Percentiles rank a stretch among this genome's conserved stretches.
Conservation (phyloP, 2,329 filamentous ascomycete species). For the Colletotrichum tabaci region DNA sequence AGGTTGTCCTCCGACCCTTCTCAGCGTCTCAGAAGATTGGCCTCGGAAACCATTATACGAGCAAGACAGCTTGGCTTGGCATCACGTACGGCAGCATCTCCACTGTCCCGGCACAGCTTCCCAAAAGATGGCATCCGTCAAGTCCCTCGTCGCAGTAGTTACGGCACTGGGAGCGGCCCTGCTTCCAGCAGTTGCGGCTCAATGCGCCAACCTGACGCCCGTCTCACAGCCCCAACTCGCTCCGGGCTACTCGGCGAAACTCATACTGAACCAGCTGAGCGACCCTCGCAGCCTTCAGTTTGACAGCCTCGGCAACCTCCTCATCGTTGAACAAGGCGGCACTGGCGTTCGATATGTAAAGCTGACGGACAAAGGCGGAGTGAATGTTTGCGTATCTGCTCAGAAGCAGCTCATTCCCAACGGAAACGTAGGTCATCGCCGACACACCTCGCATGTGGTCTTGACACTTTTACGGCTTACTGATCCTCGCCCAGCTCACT, state of each 20-base stretch:
- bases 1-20: background rate
- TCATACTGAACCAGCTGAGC: slow-evolving; percentile 47
- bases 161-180: slow-evolving; percentile 15
- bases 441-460: background rate
- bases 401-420: slow-evolving; percentile 49
- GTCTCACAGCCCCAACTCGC: slow-evolving; percentile 43
- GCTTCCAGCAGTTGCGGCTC: slow-evolving; percentile 22
- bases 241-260: slow-evolving; percentile 47
- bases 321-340: slow-evolving; percentile 51
- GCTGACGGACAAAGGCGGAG: slow-evolving; percentile 49
- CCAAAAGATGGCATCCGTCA: slow-evolving; percentile 28
- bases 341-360: slow-evolving; percentile 53
- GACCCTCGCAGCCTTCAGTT: slow-evolving; percentile 53
- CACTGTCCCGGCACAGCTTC: background rate
- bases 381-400: slow-evolving; percentile 50
- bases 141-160: slow-evolving; percentile 10
- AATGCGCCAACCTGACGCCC: slow-evolving; percentile 36
- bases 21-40: background rate
- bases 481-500: slow-evolving; percentile 60
- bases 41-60: background rate
- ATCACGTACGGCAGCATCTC: background rate
- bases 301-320: slow-evolving; percentile 55
- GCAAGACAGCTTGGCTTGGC: background rate
- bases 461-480: background rate
- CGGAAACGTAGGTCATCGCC: slow-evolving; percentile 43